Conservation (phyloP, 2,329 filamentous ascomycete genomes). For the Trichoderma afroharzianum region DNA sequence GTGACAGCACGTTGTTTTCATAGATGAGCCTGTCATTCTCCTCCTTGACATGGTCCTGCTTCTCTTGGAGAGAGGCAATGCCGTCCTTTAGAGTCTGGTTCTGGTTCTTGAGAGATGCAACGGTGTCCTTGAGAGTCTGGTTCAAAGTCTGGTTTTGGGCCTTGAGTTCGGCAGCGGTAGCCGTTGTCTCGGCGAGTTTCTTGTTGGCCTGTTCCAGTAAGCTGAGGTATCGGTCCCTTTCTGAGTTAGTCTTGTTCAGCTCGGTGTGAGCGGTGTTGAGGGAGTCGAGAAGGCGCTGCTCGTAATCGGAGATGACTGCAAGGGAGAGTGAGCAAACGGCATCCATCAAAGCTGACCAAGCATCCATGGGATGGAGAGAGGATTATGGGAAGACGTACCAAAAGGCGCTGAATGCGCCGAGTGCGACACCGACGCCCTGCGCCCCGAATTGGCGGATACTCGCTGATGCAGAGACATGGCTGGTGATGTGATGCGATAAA, state of each 20-base stretch:
- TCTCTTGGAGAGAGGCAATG: conserved; percentile 20
- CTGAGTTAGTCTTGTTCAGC: conserved; percentile 24
- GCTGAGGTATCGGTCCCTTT: conserved; percentile 26
- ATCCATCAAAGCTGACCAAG: background rate
- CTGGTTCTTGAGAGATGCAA: conserved; percentile 17
- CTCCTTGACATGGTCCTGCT: conserved; percentile 24
- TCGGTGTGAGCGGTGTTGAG: conserved; percentile 24
- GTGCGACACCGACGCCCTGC: conserved; percentile 24
- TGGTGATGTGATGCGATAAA: conserved; percentile 4
- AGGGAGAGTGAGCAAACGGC: conserved; percentile 6
- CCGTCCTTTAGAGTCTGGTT: conserved; percentile 19
- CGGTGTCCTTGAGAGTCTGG: conserved; percentile 19
- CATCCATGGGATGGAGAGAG: conserved; percentile 20
- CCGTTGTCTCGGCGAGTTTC: conserved; percentile 29
- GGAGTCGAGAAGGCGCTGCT: conserved; percentile 22
- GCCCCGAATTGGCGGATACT: conserved; percentile 21
- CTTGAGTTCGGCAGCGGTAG: conserved; percentile 21
- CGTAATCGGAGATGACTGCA: conserved; percentile 11
- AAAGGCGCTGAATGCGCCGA: conserved; percentile 11
- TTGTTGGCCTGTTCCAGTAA: conserved; percentile 28
- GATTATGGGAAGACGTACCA: conserved; percentile 14
- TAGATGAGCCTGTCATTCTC: conserved; percentile 25
- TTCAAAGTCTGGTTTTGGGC: conserved; percentile 15
- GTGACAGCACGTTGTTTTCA: conserved; percentile 29
- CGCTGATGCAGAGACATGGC: conserved; percentile 20